These are phyloP conservation scores for Gryganskiella cystojenkinii DNA, from an alignment of 192 early-diverging fungal species.

Conservation along the genomic window DNA sequence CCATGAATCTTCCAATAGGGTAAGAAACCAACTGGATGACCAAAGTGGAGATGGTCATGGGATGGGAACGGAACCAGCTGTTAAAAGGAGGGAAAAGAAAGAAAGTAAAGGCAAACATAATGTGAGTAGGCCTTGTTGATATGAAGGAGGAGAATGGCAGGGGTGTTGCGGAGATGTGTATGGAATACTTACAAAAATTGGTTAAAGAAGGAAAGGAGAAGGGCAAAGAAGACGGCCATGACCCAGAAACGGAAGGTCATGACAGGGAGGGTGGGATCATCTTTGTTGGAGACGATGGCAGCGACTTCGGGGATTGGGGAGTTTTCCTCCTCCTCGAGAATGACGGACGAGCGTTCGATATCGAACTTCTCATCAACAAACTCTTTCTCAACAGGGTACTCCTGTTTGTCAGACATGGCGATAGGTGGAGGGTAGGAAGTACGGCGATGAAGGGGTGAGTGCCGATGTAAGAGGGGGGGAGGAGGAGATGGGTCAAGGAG, in stretches of 20 bases:
- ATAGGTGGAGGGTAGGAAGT: neutral
- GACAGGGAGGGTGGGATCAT: conserved; percentile 56
- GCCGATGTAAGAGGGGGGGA: neutral
- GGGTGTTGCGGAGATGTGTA: neutral
- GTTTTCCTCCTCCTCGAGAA: conserved; percentile 45
- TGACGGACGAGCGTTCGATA: conserved; percentile 21
- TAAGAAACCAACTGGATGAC: conserved; percentile 49
- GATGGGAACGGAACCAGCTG: conserved; percentile 45
- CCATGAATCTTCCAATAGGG: conserved; percentile 45
- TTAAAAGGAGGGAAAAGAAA: neutral
- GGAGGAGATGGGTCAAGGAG: neutral
- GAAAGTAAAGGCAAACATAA: no score
- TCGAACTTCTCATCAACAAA: conserved; percentile 20
- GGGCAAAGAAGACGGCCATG: conserved; percentile 52
- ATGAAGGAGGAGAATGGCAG: neutral
- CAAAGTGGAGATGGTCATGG: conserved; percentile 29
- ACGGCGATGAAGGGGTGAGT: neutral
- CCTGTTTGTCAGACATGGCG: conserved; percentile 19
- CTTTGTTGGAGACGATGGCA: conserved; percentile 46
- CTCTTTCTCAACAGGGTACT: conserved; percentile 20
- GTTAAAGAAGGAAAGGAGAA: conserved; percentile 38
- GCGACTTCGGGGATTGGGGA: conserved; percentile 47
- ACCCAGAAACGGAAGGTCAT: conserved; percentile 63
- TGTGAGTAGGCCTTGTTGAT: neutral
- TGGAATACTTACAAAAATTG: conserved; percentile 34